These are phyloP conservation scores for Austroboletus festivus DNA, from an alignment of 768 basidiomycete genomes.

Conservation along the genomic window DNA sequence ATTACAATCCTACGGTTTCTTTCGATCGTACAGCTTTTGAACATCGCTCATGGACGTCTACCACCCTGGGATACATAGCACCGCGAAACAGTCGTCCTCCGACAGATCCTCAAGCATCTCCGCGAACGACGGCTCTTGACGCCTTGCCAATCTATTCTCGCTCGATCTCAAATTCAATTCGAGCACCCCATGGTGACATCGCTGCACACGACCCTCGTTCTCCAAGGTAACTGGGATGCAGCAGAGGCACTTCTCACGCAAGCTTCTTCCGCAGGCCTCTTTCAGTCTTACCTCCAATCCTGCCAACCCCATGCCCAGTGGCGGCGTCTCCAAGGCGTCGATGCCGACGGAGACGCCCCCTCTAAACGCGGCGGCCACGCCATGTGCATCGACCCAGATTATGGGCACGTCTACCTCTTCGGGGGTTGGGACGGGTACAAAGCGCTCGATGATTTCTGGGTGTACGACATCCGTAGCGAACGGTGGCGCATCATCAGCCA, in stretches of 20 bases:
- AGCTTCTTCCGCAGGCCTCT: conserved; percentile 55
- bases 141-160: conserved; percentile 41
- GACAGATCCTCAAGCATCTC: conserved; percentile 54
- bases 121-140: conserved; percentile 70
- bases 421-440: conserved; percentile 78
- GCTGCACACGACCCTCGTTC: conserved; percentile 61
- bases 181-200: conserved; percentile 72
- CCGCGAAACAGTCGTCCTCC: conserved; percentile 61
- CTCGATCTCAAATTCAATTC: conserved; percentile 22
- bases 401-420: conserved; percentile 66
- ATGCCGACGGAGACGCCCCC: conserved; percentile 62
- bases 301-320: conserved; percentile 59
- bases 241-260: conserved; percentile 53
- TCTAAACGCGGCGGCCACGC: conserved; percentile 73
- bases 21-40: neutral
- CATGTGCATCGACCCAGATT: conserved; percentile 71
- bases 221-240: conserved; percentile 59
- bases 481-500: conserved; percentile 61
- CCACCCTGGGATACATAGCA: conserved; percentile 39
- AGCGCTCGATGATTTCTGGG: conserved; percentile 78
- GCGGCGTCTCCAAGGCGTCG: conserved; percentile 56
- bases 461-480: conserved; percentile 56
- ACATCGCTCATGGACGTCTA: neutral
- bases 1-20: neutral
- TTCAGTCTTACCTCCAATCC: conserved; percentile 53